Evolutionary conservation across 2,329 filamentous ascomycete species (phyloP).

Genomic region (Plectosphaerella sp.): DNA sequence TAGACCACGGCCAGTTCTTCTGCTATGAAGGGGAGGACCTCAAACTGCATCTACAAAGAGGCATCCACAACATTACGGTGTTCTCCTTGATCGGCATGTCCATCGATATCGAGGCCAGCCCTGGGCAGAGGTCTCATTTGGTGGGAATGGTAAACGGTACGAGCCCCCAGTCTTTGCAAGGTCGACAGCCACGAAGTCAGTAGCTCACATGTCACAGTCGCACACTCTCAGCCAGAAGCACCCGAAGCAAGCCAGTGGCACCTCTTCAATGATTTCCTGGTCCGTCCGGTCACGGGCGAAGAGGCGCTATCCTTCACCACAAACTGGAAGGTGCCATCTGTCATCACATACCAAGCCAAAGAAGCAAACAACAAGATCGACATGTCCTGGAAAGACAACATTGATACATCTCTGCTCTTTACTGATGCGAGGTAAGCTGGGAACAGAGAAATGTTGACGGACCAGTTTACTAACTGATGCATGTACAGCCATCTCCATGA

Average conservation of each 20-base stretch:
- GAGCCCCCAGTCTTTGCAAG: neutral
- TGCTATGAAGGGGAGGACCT: conserved; percentile 93
- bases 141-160: conserved; percentile 85
- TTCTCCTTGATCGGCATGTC: conserved; percentile 91
- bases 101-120: conserved; percentile 80
- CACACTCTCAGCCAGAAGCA: conserved; percentile 57
- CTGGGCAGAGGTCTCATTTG: conserved; percentile 83
- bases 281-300: conserved; percentile 71
- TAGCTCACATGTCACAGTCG: conserved; percentile 42
- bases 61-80: conserved; percentile 75
- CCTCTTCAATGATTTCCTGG: conserved; percentile 95
- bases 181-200: neutral
- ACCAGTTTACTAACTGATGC: conserved; percentile 15
- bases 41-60: conserved; percentile 71
- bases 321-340: conserved; percentile 87
- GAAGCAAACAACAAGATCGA: conserved; percentile 77
- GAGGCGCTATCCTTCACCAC: conserved; percentile 89
- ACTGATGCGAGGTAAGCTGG: conserved; percentile 53
- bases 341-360: conserved; percentile 83
- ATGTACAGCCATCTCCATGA: conserved; percentile 33
- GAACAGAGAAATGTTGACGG: neutral
- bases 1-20: conserved; percentile 87
- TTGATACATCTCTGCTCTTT: conserved; percentile 84
- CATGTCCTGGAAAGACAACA: conserved; percentile 74
- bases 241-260: conserved; percentile 76